phyloP scores from a whole-genome alignment of 352 stramenopile genomes.

The Phytophthora boehmeriae region DNA sequence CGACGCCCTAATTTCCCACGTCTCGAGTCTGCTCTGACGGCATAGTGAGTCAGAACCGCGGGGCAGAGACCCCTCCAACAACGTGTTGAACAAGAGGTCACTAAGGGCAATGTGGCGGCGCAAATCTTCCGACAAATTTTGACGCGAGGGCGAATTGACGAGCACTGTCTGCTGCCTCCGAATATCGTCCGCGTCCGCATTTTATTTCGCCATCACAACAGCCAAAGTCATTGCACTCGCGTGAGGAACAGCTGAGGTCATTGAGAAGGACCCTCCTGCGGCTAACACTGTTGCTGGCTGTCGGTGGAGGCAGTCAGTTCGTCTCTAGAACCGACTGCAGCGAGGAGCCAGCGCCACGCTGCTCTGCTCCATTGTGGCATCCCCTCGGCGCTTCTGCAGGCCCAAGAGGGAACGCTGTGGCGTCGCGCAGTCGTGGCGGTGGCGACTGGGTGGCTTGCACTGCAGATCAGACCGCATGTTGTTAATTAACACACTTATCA shows the following conservation, averaged over 20 bases:
- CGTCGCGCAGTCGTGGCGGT: neutral
- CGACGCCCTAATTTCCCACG: too few species aligned
- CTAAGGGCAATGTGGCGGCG: too few species aligned
- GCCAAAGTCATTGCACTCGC: neutral
- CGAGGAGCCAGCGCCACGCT: neutral
- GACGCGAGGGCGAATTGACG: too few species aligned
- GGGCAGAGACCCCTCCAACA: too few species aligned
- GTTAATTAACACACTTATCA: too few species aligned
- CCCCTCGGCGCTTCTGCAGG: neutral
- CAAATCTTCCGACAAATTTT: neutral
- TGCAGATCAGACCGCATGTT: neutral
- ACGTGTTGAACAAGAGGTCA: too few species aligned
- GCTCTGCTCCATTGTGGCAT: too few species aligned
- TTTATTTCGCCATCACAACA: slow-evolving; percentile 2
- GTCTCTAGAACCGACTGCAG: neutral
- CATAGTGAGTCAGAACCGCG: too few species aligned
- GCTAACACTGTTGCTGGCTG: neutral
- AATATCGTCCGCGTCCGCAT: neutral
- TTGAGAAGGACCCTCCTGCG: neutral
- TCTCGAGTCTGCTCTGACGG: too few species aligned
- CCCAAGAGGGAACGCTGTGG: neutral
- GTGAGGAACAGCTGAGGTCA: neutral
- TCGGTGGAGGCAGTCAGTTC: too few species aligned
- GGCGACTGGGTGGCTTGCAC: neutral
- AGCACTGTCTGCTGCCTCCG: neutral